phyloP scores from a whole-genome alignment of 306 rosid genomes.

The Cicer cuneatum region DNA sequence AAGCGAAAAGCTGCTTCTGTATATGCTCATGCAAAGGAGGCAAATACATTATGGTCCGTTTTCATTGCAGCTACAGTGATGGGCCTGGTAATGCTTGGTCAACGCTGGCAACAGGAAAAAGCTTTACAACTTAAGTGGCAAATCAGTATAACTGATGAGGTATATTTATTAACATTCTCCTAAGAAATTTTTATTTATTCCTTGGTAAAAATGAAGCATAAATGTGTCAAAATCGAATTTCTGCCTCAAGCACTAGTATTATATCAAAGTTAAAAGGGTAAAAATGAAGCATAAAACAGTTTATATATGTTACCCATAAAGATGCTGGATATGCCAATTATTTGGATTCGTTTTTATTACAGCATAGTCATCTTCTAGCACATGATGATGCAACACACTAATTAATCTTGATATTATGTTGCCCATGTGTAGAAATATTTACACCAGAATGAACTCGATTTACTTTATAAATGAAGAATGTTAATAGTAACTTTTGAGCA shows the following conservation, averaged over 20 bases:
- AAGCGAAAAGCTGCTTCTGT: conserved; percentile 84
- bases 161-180: conserved; percentile 30
- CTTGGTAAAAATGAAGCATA: conserved; percentile 17
- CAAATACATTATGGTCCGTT: conserved; percentile 88
- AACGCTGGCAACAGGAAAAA: conserved; percentile 89
- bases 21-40: conserved; percentile 88
- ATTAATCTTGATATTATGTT: background rate
- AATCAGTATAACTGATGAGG: conserved; percentile 60
- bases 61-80: conserved; percentile 90
- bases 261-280: background rate
- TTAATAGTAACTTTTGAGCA: conserved; percentile 6
- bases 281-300: conserved; percentile 7
- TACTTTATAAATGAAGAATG: background rate
- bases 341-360: background rate
- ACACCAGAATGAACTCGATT: conserved; percentile 11
- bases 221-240: background rate
- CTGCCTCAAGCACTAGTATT: background rate
- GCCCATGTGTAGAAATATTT: background rate
- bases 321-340: conserved; percentile 7
- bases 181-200: conserved; percentile 6
- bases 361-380: background rate
- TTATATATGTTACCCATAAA: background rate
- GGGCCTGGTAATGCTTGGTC: conserved; percentile 82
- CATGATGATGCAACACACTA: conserved; percentile 1
- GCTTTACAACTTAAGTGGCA: conserved; percentile 82